Base-by-base conservation (phyloP, 106 monocot species). In the Dendrobium catenatum region DNA sequence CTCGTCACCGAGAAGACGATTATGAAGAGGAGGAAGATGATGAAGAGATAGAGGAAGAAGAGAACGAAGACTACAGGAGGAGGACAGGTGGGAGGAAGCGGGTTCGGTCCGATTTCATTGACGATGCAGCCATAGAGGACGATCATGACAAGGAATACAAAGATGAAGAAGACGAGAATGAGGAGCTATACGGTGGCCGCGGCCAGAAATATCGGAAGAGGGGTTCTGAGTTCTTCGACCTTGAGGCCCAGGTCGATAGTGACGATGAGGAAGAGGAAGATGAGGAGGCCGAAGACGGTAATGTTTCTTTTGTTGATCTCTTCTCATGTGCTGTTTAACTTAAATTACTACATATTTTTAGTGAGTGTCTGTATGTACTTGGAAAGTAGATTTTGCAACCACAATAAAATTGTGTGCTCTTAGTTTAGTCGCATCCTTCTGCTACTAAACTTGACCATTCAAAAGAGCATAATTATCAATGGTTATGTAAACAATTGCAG, bases 251-350 rank as follows among this genome's bases (percentile, higher is more conserved):
- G 15, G 95, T 91, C 2, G 95, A 93, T 44, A 83, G 75, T 41
- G 92, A 89, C 48, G 95, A 92, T 2, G 95, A 89, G 6, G 91
- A 95, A 55, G 95, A 95, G 78, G 99, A 99, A 16, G 98, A 94
- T 17, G 98, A 93, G 42, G 99, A 95, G 26, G 99, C 77, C 4
- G 99, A 95, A 40, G 95, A 95, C 55, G 93, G 93, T 90, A 89
- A 70, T 44, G 13, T 68, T 70, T 37, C 9, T 37, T 37, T 27
- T 37, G 64, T 26, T 66, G 26, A 24, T 66, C 0, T 66, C 24
- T 24, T 66, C 9, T 66, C 24, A 24, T 26, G 0, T 56, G 46
- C 37, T 37, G 66, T 51, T 58, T 46, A 42, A 55, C 16, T 79
- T 74, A 6, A 19, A 54, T 54, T 76, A 44, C 72, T 22, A 26